Conservation (phyloP, 495 filamentous ascomycete species). For the Astrothelium macrocarpum region DNA sequence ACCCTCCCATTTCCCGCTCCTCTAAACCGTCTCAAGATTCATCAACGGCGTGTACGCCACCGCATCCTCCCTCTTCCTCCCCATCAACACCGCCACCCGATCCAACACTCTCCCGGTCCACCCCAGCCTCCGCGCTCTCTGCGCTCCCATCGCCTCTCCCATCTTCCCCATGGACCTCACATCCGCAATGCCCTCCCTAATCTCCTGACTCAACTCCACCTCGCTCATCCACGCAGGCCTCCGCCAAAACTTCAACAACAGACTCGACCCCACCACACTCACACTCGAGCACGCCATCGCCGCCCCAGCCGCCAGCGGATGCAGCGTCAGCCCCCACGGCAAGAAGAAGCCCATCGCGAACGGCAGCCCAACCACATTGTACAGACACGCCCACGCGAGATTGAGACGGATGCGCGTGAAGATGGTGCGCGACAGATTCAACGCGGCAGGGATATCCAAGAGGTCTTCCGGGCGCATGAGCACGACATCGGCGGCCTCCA, state of each 20-base stretch:
- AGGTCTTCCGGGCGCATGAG: conserved; percentile 89
- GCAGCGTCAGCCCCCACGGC: conserved; percentile 75
- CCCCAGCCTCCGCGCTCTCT: background rate
- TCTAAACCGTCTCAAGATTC: conserved; percentile 20
- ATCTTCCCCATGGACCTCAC: conserved; percentile 4
- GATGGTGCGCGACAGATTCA: conserved; percentile 74
- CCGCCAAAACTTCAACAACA: conserved; percentile 80
- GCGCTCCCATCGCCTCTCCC: conserved; percentile 7
- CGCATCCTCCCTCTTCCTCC: conserved; percentile 26
- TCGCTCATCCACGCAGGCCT: conserved; percentile 85
- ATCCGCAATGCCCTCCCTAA: conserved; percentile 29
- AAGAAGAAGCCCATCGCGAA: conserved; percentile 96
- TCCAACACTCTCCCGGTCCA: conserved; percentile 21
- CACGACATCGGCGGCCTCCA: conserved; percentile 94
- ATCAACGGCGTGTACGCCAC: conserved; percentile 21
- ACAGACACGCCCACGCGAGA: conserved; percentile 79
- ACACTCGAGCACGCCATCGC: conserved; percentile 91
- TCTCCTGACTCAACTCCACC: conserved; percentile 43
- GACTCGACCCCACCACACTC: conserved; percentile 74
- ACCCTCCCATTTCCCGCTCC: no score
- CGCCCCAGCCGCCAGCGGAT: conserved; percentile 87
- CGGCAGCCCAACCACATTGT: conserved; percentile 85
- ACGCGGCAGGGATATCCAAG: conserved; percentile 77
- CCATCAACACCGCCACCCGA: conserved; percentile 5
- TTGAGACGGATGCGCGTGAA: conserved; percentile 93